phyloP scores from a whole-genome alignment of 768 basidiomycete species.

The Hygrocybe coccinea region DNA sequence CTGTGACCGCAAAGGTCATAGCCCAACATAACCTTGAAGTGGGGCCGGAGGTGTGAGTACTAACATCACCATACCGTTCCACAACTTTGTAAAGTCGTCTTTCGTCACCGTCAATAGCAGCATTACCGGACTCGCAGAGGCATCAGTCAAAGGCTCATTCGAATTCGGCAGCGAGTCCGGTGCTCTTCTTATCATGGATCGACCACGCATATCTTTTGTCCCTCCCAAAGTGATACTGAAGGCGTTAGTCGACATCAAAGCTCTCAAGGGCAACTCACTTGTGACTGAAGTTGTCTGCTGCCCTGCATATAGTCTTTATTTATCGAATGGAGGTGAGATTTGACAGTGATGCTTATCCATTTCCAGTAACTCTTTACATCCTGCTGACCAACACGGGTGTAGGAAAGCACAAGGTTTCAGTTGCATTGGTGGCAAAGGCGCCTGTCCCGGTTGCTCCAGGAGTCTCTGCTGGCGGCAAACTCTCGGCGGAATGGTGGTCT shows the following conservation, averaged over 20 bases:
- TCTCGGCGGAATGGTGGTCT: background rate
- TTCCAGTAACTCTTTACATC: background rate
- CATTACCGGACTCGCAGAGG: slow-evolving; percentile 25
- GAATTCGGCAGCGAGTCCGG: slow-evolving; percentile 29
- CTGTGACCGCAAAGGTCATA: slow-evolving; percentile 24
- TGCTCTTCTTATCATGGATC: slow-evolving; percentile 33
- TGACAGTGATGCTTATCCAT: background rate
- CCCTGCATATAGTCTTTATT: slow-evolving; percentile 20
- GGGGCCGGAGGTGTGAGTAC: slow-evolving; percentile 17
- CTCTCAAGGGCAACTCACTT: slow-evolving; percentile 27
- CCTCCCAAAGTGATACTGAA: slow-evolving; percentile 19
- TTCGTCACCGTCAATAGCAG: slow-evolving; percentile 1
- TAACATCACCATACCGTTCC: background rate
- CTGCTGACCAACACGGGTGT: background rate
- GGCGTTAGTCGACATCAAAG: slow-evolving; percentile 18
- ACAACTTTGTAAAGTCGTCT: background rate
- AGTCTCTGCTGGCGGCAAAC: background rate
- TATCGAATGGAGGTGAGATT: slow-evolving; percentile 4
- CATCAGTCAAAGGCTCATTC: slow-evolving; percentile 33
- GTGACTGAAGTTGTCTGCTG: slow-evolving; percentile 30
- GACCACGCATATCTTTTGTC: slow-evolving; percentile 22
- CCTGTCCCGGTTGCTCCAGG: background rate
- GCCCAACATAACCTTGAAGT: slow-evolving; percentile 8
- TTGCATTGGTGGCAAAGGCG: background rate
- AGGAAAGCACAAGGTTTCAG: background rate